Evolutionary conservation across 192 early-diverging fungal species (phyloP), one percentile per base, ranked within the genome.

Genomic region (Powellomyces hirtus): DNA sequence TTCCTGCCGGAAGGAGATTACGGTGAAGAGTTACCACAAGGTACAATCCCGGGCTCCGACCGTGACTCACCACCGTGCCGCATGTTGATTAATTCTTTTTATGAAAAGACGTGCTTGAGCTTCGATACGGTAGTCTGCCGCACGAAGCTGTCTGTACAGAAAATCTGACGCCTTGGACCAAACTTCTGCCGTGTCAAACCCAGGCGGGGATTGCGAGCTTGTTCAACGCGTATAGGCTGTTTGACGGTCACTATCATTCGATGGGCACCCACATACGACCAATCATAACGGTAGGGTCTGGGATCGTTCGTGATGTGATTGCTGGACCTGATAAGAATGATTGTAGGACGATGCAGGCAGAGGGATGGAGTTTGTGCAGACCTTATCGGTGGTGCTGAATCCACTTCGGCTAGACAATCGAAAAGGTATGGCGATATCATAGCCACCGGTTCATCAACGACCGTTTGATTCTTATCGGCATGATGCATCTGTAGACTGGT

Each of bases 111-210:
- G 29, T 4, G 26, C 53, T 56, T 30, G 53, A 56, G 65, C 49
- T 94, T 38, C 83, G 94, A 6, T 94, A 94, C 49, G 90, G 89
- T 0, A 77, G 85, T 14, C 80, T 99, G 29, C 90, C 95, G 3
- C 91, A 91, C 69, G 97, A 99, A 69, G 89, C 88, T 68, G 93
- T 95, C 8, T 99, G 97, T 66, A 99, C 97, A 4, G 97, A 98
- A 72, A 99, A 99, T 73, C 80, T 99, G 75, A 97, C 97, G 7
- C 94, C 95, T 8, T 99, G 94, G 94, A 86, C 90, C 66, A 99
- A 98, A 73, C 81, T 96, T 61, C 71, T 99, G 37, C 97, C 97
- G 2, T 99, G 97, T 71, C 90, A 95, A 79, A 78, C 90, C 14
- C 92, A 90, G 74, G 88, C 92, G 60, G 97, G 97, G 10, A 77